phyloP scores from a whole-genome alignment of 192 early-diverging fungal species.

The Coemansia furcata region DNA sequence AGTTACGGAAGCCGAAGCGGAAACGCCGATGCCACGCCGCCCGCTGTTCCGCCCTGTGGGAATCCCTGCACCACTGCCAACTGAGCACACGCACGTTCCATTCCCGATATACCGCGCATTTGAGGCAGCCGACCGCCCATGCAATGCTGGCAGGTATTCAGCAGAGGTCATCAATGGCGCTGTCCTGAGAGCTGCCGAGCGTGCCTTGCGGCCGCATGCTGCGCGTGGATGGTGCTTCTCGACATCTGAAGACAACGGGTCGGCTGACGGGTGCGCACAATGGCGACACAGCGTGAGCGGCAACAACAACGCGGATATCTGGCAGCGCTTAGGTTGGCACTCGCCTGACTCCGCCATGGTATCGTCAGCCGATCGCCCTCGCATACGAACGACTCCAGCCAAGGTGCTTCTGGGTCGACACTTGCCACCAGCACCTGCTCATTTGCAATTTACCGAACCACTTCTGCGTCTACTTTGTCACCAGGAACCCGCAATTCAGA shows the following conservation, averaged over 20 bases:
- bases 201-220: background rate
- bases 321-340: background rate
- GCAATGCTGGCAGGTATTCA: background rate
- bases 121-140: background rate
- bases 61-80: constrained; percentile 35
- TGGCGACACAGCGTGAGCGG: constrained; percentile 11
- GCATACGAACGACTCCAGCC: constrained; percentile 6
- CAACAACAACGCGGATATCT: background rate
- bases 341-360: background rate
- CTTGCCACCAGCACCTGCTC: constrained; percentile 11
- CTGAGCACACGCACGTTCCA: constrained; percentile 27
- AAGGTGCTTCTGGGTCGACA: background rate
- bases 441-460: constrained; percentile 30
- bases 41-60: constrained; percentile 13
- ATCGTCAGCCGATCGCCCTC: constrained; percentile 1
- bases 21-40: background rate
- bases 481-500: background rate
- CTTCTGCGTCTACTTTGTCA: constrained; percentile 18
- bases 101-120: constrained; percentile 9
- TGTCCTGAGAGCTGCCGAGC: background rate
- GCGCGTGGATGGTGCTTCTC: background rate
- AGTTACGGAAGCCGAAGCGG: background rate
- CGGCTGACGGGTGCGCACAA: constrained; percentile 5
- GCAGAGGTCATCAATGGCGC: constrained; percentile 7
- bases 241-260: background rate